These are phyloP conservation scores for Umbelopsis isabellina DNA, from an alignment of 192 early-diverging fungal genomes.

Conservation along the genomic window DNA sequence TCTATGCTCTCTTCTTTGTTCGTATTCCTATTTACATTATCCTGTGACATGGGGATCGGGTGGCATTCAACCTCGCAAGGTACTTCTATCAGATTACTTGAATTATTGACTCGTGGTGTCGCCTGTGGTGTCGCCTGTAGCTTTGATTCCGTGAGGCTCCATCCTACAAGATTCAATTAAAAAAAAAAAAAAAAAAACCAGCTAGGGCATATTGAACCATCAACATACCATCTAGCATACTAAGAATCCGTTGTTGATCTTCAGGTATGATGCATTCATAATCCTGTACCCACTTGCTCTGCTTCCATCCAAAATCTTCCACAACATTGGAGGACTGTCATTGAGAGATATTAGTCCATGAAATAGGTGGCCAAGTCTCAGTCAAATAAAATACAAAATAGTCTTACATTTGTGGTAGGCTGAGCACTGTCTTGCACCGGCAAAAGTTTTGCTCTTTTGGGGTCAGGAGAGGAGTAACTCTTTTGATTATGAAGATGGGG, in stretches of 20 bases:
- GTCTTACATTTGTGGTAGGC: not conserved
- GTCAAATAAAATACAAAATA: not conserved
- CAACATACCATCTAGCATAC: slow-evolving; percentile 6
- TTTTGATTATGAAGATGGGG: too few species aligned
- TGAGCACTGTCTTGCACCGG: too few species aligned
- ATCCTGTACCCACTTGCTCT: not conserved
- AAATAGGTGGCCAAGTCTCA: not conserved
- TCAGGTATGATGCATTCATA: not conserved
- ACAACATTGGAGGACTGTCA: not conserved
- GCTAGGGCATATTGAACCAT: too few species aligned
- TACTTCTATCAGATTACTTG: not conserved
- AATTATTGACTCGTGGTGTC: not conserved
- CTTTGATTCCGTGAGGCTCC: not conserved
- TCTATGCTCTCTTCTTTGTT: not conserved
- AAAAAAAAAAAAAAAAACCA: too few species aligned
- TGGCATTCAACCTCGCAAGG: slow-evolving; percentile 14
- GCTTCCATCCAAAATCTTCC: not conserved
- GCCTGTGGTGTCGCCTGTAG: not conserved
- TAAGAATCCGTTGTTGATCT: slow-evolving; percentile 7
- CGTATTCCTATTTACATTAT: not conserved
- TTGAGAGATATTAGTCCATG: too few species aligned
- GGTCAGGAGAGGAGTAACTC: too few species aligned
- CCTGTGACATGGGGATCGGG: not conserved
- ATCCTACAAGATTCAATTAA: not conserved
- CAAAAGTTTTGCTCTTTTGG: too few species aligned